Evolutionary conservation across 83 land plant genomes (phyloP), one percentile per base, ranked within the genome.

Genomic region (Larix sibirica): DNA sequence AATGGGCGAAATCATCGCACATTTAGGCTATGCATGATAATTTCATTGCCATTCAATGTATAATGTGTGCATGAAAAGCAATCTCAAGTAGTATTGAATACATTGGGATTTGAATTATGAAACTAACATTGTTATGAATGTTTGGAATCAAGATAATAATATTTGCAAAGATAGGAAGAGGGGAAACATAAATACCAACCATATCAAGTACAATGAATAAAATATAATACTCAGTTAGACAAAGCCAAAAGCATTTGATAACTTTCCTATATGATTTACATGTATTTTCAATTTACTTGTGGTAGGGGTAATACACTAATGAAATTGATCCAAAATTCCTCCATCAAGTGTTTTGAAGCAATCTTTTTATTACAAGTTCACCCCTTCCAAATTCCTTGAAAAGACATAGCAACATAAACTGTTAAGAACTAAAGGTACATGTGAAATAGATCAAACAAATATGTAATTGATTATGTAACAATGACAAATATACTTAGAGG

Each of bases 301-400:
- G 95, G 95, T 63, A 92, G 84, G 4, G 95, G 95, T 62, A 92
- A 50, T 20, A 90, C 91, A 50, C 96, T 90, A 62, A 95, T 54
- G 13, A 95, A 74, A 74, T 97, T 98, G 67, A 95, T 33, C 87
- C 92, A 90, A 70, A 97, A 95, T 38, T 80, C 81, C 76, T 87
- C 79, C 36, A 69, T 31, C 28, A 95, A 77, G 80, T 95, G 95
- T 26, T 98, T 81, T 10, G 62, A 67, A 1, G 96, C 98, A 67
- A 97, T 97, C 81, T 91, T 85, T 97, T 91, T 4, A 89, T 86
- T n/a, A 97, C 98, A 73, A 97, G 96, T 73, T 95, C 99, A 61
- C 99, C 99, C 64, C 91, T 84, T 13, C 97, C 99, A 86, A 93
- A 94, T 6, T 93, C 98, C 95, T 28, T 28, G 90, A 71, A 96